Conservation (phyloP, 352 stramenopile species). For the Globisporangium irregulare region DNA sequence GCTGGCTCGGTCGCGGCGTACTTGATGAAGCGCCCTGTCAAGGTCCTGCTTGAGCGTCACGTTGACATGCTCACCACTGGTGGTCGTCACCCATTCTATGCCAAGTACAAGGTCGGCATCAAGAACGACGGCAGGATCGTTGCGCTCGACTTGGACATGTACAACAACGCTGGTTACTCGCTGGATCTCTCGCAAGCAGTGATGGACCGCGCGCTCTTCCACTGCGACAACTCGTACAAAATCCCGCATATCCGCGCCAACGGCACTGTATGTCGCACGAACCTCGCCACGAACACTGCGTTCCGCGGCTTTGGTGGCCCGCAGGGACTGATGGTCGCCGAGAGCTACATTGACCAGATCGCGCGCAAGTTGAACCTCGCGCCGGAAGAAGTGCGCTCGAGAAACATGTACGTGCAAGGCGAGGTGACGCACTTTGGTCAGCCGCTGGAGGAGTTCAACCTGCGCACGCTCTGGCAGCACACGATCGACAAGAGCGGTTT, state of each 20-base stretch:
- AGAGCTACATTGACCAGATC: slow-evolving; percentile 97
- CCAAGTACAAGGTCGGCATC: slow-evolving; percentile 92
- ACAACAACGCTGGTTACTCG: slow-evolving; percentile 94
- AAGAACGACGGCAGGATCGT: slow-evolving; percentile 82
- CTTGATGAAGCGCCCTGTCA: slow-evolving; percentile 85
- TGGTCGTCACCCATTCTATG: slow-evolving; percentile 91
- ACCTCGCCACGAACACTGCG: slow-evolving; percentile 93
- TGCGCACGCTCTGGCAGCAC: slow-evolving; percentile 84
- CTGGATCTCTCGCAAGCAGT: slow-evolving; percentile 94
- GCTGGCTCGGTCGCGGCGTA: slow-evolving; percentile 90
- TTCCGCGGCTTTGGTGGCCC: slow-evolving; percentile 96
- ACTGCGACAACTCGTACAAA: slow-evolving; percentile 94
- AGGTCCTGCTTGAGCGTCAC: slow-evolving; percentile 91
- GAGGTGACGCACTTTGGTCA: slow-evolving; percentile 94
- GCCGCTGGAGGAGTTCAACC: slow-evolving; percentile 89
- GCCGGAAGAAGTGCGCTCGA: slow-evolving; percentile 62
- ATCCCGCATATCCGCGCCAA: slow-evolving; percentile 89
- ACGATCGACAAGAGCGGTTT: slow-evolving; percentile 72
- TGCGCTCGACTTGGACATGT: slow-evolving; percentile 91
- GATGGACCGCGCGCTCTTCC: slow-evolving; percentile 95
- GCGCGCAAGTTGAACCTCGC: slow-evolving; percentile 74
- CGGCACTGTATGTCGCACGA: slow-evolving; percentile 93
- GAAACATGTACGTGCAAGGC: slow-evolving; percentile 91
- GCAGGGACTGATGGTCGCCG: slow-evolving; percentile 88
- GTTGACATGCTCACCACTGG: slow-evolving; percentile 95